Evolutionary conservation across 2,329 filamentous ascomycete genomes (phyloP).

Genomic region (Colletotrichum camelliae): DNA sequence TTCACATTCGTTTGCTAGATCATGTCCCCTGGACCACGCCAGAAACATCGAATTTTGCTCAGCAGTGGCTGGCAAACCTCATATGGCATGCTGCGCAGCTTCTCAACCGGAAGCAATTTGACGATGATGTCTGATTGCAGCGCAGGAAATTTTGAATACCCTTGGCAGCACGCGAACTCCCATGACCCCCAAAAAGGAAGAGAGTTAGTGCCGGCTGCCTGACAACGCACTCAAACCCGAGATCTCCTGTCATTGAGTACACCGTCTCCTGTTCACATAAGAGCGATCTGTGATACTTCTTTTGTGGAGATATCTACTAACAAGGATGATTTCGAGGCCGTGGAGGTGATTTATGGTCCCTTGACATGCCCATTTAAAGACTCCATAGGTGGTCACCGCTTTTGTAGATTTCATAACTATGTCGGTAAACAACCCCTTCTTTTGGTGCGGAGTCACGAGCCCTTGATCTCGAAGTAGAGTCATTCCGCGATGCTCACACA

Average conservation of each 20-base stretch:
- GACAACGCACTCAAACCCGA: fast-evolving
- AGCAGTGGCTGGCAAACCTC: no score
- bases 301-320: background rate
- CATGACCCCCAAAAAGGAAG: no score
- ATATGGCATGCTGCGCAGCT: no score
- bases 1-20: background rate
- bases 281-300: fast-evolving
- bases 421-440: background rate
- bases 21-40: background rate
- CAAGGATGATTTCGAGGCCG: background rate
- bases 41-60: background rate
- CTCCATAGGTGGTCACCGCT: background rate
- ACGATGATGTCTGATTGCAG: no score
- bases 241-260: background rate
- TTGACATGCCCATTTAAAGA: background rate
- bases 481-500: background rate
- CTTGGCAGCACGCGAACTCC: no score
- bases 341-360: background rate
- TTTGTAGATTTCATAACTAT: background rate
- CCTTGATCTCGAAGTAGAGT: background rate
- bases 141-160: no score
- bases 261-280: fast-evolving
- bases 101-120: no score
- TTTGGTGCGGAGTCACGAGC: background rate
- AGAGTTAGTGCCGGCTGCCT: no score